phyloP scores from a whole-genome alignment of 768 basidiomycete species.

The Boletus huronensis region DNA sequence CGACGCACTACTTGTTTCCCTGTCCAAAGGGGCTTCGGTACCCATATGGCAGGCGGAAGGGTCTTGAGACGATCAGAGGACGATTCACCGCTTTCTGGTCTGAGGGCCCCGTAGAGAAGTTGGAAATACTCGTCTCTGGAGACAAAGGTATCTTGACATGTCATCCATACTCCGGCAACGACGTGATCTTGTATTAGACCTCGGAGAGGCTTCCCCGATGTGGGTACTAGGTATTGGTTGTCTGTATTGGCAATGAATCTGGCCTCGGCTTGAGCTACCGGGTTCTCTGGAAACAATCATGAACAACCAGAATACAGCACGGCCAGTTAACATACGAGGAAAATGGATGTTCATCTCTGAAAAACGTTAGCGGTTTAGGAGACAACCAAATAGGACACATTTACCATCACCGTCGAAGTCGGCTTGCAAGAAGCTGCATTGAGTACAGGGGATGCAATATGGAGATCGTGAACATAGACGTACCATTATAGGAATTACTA shows the following conservation, averaged over 20 bases:
- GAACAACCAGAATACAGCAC: background rate
- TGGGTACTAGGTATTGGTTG: constrained; percentile 98
- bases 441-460: constrained; percentile 2
- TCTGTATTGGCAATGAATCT: constrained; percentile 95
- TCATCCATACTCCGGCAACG: constrained; percentile 99
- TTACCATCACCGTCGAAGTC: constrained; percentile 92
- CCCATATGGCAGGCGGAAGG: constrained; percentile 89
- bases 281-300: constrained; percentile 61
- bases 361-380: constrained; percentile 3
- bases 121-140: constrained; percentile 95
- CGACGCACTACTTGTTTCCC: constrained; percentile 89
- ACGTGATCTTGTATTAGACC: constrained; percentile 99
- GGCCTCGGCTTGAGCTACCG: constrained; percentile 92
- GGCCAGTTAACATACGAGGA: constrained; percentile 62
- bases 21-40: constrained; percentile 89
- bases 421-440: constrained; percentile 39
- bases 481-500: constrained; percentile 97
- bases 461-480: constrained; percentile 23
- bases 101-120: constrained; percentile 88
- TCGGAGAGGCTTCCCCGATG: constrained; percentile 95
- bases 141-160: constrained; percentile 92
- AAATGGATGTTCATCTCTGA: constrained; percentile 99
- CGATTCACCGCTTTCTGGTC: constrained; percentile 76
- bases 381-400: constrained; percentile 17
- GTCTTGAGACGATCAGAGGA: constrained; percentile 63